phyloP scores from a whole-genome alignment of 805 yeast species.

The Nakazawaea pomicola region DNA sequence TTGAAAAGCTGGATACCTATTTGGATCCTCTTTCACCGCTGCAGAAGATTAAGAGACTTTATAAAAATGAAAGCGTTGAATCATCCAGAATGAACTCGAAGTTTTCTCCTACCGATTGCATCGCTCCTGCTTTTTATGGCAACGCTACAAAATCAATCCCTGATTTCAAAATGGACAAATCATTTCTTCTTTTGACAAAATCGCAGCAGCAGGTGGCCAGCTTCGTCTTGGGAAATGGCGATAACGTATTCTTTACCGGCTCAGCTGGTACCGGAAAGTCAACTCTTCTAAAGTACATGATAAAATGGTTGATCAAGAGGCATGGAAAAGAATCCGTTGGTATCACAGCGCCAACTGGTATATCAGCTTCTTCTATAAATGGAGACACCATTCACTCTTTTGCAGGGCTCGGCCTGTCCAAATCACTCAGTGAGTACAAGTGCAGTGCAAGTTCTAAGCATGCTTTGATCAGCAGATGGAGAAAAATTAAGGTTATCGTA shows the following conservation, averaged over 20 bases:
- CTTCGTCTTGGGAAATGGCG: constrained; percentile 42
- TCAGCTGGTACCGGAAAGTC: constrained; percentile 89
- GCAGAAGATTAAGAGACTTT: too few relatives aligned
- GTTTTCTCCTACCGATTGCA: not conserved
- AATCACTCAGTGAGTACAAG: constrained; percentile 41
- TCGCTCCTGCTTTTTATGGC: not conserved
- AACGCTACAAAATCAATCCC: not conserved
- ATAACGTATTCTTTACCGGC: constrained; percentile 71
- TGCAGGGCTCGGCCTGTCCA: constrained; percentile 54
- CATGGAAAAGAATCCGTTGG: constrained; percentile 55
- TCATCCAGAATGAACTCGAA: too few relatives aligned
- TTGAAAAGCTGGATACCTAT: too few relatives aligned
- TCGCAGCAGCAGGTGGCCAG: constrained; percentile 41
- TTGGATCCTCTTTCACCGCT: too few relatives aligned
- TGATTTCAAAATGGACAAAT: not conserved
- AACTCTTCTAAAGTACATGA: constrained; percentile 58
- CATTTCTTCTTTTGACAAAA: not conserved
- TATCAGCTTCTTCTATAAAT: constrained; percentile 91
- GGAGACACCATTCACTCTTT: constrained; percentile 85
- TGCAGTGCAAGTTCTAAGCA: constrained; percentile 28
- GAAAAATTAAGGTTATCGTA: constrained; percentile 59
- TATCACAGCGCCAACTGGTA: constrained; percentile 91
- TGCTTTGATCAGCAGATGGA: constrained; percentile 52
- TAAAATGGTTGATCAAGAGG: constrained; percentile 40
- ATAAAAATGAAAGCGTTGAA: too few relatives aligned